phyloP scores from a whole-genome alignment of 1,139 yeast genomes.

The Magnusiomyces ingens region DNA sequence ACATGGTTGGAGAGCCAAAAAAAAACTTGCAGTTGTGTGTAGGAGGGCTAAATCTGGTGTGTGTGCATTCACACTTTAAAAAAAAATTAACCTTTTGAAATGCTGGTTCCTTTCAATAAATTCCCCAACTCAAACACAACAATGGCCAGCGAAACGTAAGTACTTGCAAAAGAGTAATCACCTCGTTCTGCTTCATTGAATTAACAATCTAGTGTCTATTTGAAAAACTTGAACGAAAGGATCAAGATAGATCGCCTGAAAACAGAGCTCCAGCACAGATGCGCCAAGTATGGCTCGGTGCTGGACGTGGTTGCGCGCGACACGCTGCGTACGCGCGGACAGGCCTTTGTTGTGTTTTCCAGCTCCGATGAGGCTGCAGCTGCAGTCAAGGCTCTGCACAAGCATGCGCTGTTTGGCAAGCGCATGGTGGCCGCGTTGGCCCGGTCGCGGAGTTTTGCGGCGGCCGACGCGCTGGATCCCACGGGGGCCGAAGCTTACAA shows the following conservation, averaged over 20 bases:
- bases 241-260: constrained; percentile 50
- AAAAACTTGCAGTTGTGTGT: too few relatives aligned
- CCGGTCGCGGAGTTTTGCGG: constrained; percentile 44
- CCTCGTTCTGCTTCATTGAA: not conserved
- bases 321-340: constrained; percentile 66
- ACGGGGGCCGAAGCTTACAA: constrained; percentile 30
- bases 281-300: constrained; percentile 45
- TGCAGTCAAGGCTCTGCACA: constrained; percentile 39
- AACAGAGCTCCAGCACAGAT: constrained; percentile 38
- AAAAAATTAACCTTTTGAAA: not conserved
- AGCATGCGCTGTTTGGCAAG: constrained; percentile 43
- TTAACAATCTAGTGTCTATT: constrained; percentile 36
- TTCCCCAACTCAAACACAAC: not conserved
- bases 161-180: not conserved
- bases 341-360: constrained; percentile 72
- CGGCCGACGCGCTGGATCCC: constrained; percentile 26
- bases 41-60: too few relatives aligned
- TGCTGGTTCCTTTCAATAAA: not conserved
- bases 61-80: not conserved
- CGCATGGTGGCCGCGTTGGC: constrained; percentile 43
- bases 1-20: too few relatives aligned
- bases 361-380: constrained; percentile 39
- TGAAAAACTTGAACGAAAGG: constrained; percentile 68
- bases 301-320: constrained; percentile 53
- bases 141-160: constrained; percentile 5